Evolutionary conservation across 1,284 basidiomycete genomes (phyloP).

Genomic region (Ganoderma lingzhi): DNA sequence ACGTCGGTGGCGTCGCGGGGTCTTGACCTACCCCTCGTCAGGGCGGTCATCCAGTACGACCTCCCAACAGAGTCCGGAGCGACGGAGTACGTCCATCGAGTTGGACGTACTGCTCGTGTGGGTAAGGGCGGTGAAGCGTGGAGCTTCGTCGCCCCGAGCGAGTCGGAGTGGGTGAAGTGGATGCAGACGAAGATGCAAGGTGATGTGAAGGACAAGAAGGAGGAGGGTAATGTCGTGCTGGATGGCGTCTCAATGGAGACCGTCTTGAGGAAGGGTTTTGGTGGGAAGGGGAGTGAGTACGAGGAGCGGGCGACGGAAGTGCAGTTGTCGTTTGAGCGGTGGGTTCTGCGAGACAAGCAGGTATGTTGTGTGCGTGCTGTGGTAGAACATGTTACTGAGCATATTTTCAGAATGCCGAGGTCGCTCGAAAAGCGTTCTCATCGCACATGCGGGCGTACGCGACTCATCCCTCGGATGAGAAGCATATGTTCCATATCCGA

Average conservation of each 20-base stretch:
- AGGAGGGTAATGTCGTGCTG: slow-evolving; percentile 57
- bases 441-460: slow-evolving; percentile 98
- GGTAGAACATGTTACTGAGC: background rate
- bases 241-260: slow-evolving; percentile 72
- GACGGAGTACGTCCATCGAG: slow-evolving; percentile 96
- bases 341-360: slow-evolving; percentile 82
- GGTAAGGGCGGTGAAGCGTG: slow-evolving; percentile 91
- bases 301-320: slow-evolving; percentile 96
- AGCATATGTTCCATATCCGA: slow-evolving; percentile 95
- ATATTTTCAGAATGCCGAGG: slow-evolving; percentile 67
- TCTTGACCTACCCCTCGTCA: slow-evolving; percentile 95
- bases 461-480: slow-evolving; percentile 95
- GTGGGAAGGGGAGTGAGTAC: slow-evolving; percentile 82
- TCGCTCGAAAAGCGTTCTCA: slow-evolving; percentile 88
- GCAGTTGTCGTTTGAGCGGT: slow-evolving; percentile 94
- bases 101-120: slow-evolving; percentile 96
- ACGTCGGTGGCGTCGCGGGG: slow-evolving; percentile 98
- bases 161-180: slow-evolving; percentile 90
- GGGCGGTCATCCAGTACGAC: slow-evolving; percentile 96
- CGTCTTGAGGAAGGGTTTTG: slow-evolving; percentile 85
- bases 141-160: slow-evolving; percentile 90
- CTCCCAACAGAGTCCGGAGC: slow-evolving; percentile 97
- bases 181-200: slow-evolving; percentile 82
- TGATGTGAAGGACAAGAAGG: slow-evolving; percentile 39
- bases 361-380: slow-evolving; percentile 50